phyloP scores from a whole-genome alignment of 2,329 filamentous ascomycete genomes.

The Xenosphaeropsis pyriputrescens region DNA sequence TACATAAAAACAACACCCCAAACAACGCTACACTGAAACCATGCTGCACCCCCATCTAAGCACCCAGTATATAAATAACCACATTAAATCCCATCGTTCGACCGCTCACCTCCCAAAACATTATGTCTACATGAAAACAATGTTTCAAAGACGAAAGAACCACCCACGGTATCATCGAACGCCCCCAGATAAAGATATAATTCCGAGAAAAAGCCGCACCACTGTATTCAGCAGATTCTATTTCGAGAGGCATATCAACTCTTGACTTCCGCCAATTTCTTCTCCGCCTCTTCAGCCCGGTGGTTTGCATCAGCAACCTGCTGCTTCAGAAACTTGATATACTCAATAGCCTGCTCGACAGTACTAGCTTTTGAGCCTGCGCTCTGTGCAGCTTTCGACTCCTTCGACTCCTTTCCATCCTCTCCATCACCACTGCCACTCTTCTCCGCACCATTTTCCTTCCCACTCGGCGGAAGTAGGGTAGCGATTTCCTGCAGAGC shows the following conservation, averaged over 20 bases:
- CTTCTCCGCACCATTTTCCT: slow-evolving; percentile 20
- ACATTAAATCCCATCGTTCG: no score
- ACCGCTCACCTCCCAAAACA: no score
- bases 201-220: no score
- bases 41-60: no score
- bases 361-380: slow-evolving; percentile 90
- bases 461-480: slow-evolving; percentile 51
- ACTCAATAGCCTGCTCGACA: slow-evolving; percentile 92
- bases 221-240: no score
- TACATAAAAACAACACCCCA: no score
- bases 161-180: no score
- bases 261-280: slow-evolving; percentile 3
- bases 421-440: slow-evolving; percentile 16
- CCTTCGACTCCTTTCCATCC: slow-evolving; percentile 29
- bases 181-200: neutral
- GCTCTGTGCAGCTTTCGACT: slow-evolving; percentile 27
- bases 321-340: slow-evolving; percentile 73
- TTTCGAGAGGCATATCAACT: neutral
- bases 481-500: slow-evolving; percentile 84
- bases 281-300: slow-evolving; percentile 29
- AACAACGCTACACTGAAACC: no score
- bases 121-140: no score
- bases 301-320: slow-evolving; percentile 53
- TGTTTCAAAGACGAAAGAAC: no score
- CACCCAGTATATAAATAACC: no score